These are phyloP conservation scores for Coleophoma crateriformis DNA, from an alignment of 2,329 filamentous ascomycete species.

Conservation along the genomic window DNA sequence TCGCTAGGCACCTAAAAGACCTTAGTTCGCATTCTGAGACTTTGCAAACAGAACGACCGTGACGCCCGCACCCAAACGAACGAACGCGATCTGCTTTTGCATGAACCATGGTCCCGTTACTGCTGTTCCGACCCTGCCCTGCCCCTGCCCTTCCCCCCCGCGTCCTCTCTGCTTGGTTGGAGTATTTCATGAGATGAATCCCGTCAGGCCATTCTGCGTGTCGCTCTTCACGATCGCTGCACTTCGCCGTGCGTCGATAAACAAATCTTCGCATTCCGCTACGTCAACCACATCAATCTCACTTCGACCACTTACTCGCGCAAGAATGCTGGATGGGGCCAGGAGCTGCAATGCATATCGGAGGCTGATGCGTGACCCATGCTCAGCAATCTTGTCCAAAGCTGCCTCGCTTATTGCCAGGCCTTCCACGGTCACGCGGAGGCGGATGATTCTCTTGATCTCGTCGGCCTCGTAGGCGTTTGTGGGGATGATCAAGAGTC, in stretches of 20 bases:
- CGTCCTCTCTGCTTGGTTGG: too few relatives aligned
- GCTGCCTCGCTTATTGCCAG: slow-evolving; percentile 76
- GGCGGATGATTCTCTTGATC: slow-evolving; percentile 85
- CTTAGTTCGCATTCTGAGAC: slow-evolving; percentile 1
- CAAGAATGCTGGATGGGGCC: slow-evolving; percentile 64
- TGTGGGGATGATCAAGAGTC: slow-evolving; percentile 93
- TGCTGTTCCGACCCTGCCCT: not conserved
- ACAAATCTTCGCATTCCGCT: slow-evolving; percentile 75
- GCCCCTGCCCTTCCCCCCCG: not conserved
- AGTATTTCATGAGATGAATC: not conserved
- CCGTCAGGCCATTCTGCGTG: slow-evolving; percentile 53
- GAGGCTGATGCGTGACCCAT: slow-evolving; percentile 84
- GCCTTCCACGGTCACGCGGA: slow-evolving; percentile 77
- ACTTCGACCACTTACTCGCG: slow-evolving; percentile 72
- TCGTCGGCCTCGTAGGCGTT: slow-evolving; percentile 83
- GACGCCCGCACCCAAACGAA: not conserved
- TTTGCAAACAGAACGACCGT: slow-evolving; percentile 1
- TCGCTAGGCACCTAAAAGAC: not conserved
- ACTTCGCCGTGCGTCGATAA: slow-evolving; percentile 77
- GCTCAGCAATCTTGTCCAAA: slow-evolving; percentile 78
- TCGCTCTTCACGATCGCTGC: slow-evolving; percentile 62
- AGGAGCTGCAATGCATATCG: slow-evolving; percentile 91
- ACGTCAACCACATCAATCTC: slow-evolving; percentile 76
- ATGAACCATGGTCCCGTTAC: not conserved
- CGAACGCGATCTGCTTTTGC: not conserved